phyloP scores from a whole-genome alignment of 768 basidiomycete genomes.

The Lactarius psammicola region DNA sequence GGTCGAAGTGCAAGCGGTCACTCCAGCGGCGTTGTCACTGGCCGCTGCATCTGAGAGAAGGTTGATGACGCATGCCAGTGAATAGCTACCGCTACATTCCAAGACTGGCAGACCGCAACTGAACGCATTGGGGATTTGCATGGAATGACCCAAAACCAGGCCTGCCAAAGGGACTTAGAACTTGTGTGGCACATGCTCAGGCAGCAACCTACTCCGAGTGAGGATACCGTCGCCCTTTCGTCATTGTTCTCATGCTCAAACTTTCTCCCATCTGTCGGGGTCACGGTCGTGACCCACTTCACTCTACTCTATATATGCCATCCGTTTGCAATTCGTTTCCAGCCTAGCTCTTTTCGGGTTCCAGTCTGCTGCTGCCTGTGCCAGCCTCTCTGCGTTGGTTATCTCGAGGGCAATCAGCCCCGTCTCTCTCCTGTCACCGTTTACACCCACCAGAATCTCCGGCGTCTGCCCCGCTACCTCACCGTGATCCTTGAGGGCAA shows the following conservation, averaged over 20 bases:
- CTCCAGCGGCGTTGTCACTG: background rate
- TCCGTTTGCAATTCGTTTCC: background rate
- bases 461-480: background rate
- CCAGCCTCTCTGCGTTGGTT: background rate
- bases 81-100: background rate
- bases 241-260: background rate
- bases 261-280: background rate
- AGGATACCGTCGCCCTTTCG: background rate
- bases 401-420: background rate
- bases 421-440: background rate
- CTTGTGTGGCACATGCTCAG: background rate
- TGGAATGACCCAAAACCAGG: background rate
- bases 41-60: background rate
- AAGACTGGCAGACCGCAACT: background rate
- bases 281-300: background rate
- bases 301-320: slow-evolving; percentile 1
- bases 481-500: background rate
- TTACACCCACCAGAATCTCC: background rate
- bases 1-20: background rate
- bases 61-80: background rate
- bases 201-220: background rate
- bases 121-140: background rate
- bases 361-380: background rate
- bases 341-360: background rate
- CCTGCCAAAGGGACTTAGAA: background rate